Evolutionary conservation across 768 basidiomycete genomes (phyloP).

Genomic region (Mycena metata): DNA sequence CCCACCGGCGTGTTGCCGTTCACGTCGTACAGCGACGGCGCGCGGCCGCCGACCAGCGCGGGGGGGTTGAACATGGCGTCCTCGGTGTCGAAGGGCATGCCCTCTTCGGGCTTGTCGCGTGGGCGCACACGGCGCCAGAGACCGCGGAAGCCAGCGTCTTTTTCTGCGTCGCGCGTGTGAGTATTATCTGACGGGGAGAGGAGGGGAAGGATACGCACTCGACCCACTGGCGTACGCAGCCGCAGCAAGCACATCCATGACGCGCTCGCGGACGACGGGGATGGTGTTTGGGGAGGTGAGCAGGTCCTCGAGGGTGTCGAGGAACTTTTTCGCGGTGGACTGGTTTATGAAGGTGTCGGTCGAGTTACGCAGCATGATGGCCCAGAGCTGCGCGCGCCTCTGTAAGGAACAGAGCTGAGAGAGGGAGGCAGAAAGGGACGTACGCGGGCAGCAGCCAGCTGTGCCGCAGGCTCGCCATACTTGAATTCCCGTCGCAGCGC

Average conservation of each 20-base stretch:
- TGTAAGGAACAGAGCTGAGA: conserved; percentile 10
- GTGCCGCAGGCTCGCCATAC: conserved; percentile 81
- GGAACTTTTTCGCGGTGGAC: conserved; percentile 80
- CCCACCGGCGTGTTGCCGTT: no score
- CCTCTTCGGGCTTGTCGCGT: conserved; percentile 85
- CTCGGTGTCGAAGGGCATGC: conserved; percentile 82
- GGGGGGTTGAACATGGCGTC: conserved; percentile 84
- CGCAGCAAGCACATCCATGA: conserved; percentile 86
- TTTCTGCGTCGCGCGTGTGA: conserved; percentile 39
- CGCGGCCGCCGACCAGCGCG: conserved; percentile 10
- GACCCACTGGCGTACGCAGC: conserved; percentile 77
- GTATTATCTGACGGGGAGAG: background rate
- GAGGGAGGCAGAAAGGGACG: conserved; percentile 42
- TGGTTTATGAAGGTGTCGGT: conserved; percentile 79
- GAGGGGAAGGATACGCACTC: conserved; percentile 49
- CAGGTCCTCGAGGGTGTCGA: conserved; percentile 84
- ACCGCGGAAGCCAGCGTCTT: conserved; percentile 70
- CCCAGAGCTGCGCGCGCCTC: conserved; percentile 73
- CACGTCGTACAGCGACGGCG: background rate
- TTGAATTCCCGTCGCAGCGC: conserved; percentile 91
- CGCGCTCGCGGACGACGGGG: conserved; percentile 84
- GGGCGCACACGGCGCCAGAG: conserved; percentile 89
- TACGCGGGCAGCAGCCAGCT: conserved; percentile 83
- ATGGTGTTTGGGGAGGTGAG: conserved; percentile 72
- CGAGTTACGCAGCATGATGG: conserved; percentile 89